Evolutionary conservation across 371 early-diverging fungal genomes (phyloP), one percentile per base, ranked within the genome.

Genomic region (Rhizopus delemar): DNA sequence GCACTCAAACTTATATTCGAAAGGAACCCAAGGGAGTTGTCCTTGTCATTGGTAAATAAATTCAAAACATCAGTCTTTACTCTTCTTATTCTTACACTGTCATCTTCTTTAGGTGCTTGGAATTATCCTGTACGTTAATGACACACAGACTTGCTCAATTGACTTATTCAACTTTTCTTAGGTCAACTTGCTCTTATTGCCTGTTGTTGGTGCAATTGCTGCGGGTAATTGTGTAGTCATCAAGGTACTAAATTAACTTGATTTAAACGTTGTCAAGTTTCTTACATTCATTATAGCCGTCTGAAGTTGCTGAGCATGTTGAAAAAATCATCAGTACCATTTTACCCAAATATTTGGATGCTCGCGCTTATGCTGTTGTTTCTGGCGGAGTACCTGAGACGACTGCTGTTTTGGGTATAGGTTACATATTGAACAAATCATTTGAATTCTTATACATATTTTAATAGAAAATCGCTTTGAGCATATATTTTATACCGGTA

Each of bases 401-500:
- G 0, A 89, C 92, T 1, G 66, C 51, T 22, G 66, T 95, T 56
- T 81, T 98, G 45, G 73, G 78, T 77, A 60, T 60, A n/a, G 33
- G 13, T 29, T 22, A 38, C 39, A 8, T 1, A 8, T 48, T 28
- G 7, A 28, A 43, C 48, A 46, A 46, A 49, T 33, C 11, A 29
- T 22, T 48, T 29, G 1, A 3, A 16, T 13, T 15, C 0, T 33
- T 51, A 43, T 22, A n/a, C 22, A 34, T 15, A 16, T 31, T 0
- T 31, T 41, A 22, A 22, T 22, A 75, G 79, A 82, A 56, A 72
- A 87, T 52, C 78, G 73, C 59, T 93, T 88, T 54, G 96, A 96
- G 71, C 90, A 92, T 68, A 94, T 93, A 60, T 93, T 93, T 57
- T 97, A 90, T 73, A 97, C 98, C 4, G 98, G 98, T 54, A 88